phyloP scores from a whole-genome alignment of 805 yeast genomes.

The Pichia rugopelliculosa region DNA sequence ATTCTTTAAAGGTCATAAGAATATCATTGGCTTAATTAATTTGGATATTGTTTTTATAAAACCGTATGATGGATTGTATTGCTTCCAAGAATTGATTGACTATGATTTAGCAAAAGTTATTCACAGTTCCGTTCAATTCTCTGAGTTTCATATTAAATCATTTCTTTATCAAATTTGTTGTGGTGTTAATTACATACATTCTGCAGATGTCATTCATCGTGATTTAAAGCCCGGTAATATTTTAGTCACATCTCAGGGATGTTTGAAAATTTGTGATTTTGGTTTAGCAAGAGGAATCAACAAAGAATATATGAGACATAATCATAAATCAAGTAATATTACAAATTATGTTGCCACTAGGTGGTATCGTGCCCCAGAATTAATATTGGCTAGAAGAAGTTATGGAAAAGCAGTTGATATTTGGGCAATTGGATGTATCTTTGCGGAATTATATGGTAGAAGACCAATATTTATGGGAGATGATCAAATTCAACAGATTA shows the following conservation, averaged over 20 bases:
- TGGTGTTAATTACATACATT: constrained; percentile 82
- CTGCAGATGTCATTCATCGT: constrained; percentile 87
- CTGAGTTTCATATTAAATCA: constrained; percentile 75
- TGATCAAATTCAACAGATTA: constrained; percentile 62
- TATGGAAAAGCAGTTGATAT: constrained; percentile 73
- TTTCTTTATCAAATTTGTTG: constrained; percentile 77
- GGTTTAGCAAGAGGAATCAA: constrained; percentile 80
- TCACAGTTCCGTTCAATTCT: constrained; percentile 64
- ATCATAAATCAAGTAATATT: constrained; percentile 38
- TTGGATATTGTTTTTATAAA: constrained; percentile 57
- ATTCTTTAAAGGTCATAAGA: constrained; percentile 78
- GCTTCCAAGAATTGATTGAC: constrained; percentile 80
- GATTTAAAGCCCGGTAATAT: constrained; percentile 92
- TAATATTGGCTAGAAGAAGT: constrained; percentile 50
- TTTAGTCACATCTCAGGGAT: constrained; percentile 65
- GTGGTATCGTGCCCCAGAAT: constrained; percentile 94
- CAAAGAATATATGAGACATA: constrained; percentile 23
- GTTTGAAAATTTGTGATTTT: constrained; percentile 83
- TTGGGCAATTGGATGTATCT: constrained; percentile 92
- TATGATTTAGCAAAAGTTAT: constrained; percentile 78
- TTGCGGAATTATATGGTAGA: constrained; percentile 78
- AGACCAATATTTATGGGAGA: constrained; percentile 75
- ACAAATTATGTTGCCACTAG: constrained; percentile 90
- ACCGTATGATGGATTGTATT: constrained; percentile 82
- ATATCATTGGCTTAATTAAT: constrained; percentile 68